Evolutionary conservation across 805 yeast species (phyloP), one percentile per base, ranked within the genome.

Genomic region (Candida coleopterorum): DNA sequence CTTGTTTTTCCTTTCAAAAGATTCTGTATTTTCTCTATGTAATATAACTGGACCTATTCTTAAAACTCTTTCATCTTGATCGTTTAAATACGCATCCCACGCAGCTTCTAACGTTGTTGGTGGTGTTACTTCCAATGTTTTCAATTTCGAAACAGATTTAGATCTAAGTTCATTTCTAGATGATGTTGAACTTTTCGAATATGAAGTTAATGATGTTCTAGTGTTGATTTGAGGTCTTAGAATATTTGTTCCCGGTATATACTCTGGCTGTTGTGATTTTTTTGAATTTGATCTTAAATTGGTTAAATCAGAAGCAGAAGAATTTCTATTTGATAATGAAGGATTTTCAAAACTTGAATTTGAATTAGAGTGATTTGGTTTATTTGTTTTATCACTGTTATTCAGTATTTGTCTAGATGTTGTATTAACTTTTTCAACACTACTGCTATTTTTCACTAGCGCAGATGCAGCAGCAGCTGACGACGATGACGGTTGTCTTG

Each of bases 191-290:
- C 22, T 7, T 33, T 55, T 38, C 1, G 61, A 45, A 39, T 44
- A 52, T 17, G 56, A 45, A 22, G 41, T 53, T 4, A 26, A 22
- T 14, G 36, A 33, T 4, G 36, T 29, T 33, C 64, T 44, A 0
- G 71, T 59, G 40, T 65, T 69, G 34, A 74, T 58, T 2, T 60
- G 64, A 0, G 81, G 81, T 36, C 81, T 52, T 35, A 75, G 64
- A 29, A 76, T 75, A 43, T 74, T 75, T 1, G 81, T 75, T 3
- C 81, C 81, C 0, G 81, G 81, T 35, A 75, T 72, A 41, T 64
- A 60, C 8, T 75, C 78, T n/a, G 72, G 69, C 9, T 61, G 43
- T 9, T 61, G 43, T 26, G 53, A 52, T 16, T 58, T 57, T 30
- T 53, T 39, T 35, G 43, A 31, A 25, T 33, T 18, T 29, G 26